A percentile compares a stretch with the other conserved stretches of the same genome.
These are phyloP conservation scores for Conringia planisiliqua DNA, from an alignment of 345 rosid species.

Conservation along the genomic window DNA sequence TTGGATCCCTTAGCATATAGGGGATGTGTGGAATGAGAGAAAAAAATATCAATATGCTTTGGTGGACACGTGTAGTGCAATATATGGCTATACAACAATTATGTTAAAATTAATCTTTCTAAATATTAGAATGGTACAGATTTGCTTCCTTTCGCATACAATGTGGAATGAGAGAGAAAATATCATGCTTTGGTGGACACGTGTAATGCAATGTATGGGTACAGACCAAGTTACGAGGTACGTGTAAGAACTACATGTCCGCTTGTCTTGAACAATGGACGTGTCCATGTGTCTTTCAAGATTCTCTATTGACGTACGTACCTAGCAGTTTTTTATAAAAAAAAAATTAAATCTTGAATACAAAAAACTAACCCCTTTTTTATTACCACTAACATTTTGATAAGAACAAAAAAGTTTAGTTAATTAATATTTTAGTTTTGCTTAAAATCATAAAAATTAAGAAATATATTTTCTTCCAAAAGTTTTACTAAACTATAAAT, in stretches of 20 bases:
- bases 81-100: background rate
- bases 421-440: too few relatives aligned
- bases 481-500: too few relatives aligned
- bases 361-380: too few relatives aligned
- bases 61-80: background rate
- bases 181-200: background rate
- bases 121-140: background rate
- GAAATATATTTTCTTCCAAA: too few relatives aligned
- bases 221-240: constrained; percentile 17
- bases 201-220: background rate
- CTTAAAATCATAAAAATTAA: too few relatives aligned
- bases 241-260: constrained; percentile 17
- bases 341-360: too few relatives aligned
- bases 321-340: too few relatives aligned
- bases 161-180: background rate
- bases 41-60: background rate
- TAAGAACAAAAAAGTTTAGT: too few relatives aligned
- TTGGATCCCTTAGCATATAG: background rate
- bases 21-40: too few relatives aligned
- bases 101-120: background rate
- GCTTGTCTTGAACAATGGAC: background rate
- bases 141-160: background rate
- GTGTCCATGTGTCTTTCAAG: constrained; percentile 7
- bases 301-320: background rate
- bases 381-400: too few relatives aligned